Evolutionary conservation across 225 moss, liverwort and hornwort species (phyloP).

Genomic region (Sphagnum tenellum): DNA sequence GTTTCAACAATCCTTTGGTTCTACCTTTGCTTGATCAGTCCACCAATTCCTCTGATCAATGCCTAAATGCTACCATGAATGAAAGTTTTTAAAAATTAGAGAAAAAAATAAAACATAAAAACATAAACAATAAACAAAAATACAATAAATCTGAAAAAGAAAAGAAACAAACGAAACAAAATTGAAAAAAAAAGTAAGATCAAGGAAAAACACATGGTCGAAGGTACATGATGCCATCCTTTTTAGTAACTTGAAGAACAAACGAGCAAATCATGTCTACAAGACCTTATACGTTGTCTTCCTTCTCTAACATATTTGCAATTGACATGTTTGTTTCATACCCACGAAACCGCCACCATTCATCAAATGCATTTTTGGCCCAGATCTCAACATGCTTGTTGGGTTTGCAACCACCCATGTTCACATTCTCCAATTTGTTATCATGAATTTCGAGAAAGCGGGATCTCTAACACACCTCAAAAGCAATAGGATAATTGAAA

Average conservation of each 20-base stretch:
- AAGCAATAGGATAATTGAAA: too few species aligned
- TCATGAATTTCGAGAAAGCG: neutral
- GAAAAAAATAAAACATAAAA: neutral
- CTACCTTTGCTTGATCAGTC: neutral
- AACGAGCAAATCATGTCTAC: neutral
- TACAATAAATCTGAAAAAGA: neutral
- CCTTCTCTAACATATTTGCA: neutral
- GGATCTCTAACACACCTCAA: too few species aligned
- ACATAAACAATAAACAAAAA: neutral
- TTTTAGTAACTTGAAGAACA: neutral
- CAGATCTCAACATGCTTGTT: neutral
- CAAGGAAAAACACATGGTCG: neutral
- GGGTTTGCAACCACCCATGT: neutral
- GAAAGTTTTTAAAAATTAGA: neutral
- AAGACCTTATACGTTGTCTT: neutral
- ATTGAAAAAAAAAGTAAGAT: too few species aligned
- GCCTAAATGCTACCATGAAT: neutral
- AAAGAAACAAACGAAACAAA: too few species aligned
- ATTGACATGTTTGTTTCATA: neutral
- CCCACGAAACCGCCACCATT: neutral
- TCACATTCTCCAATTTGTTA: neutral
- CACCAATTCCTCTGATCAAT: neutral
- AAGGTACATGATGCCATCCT: neutral
- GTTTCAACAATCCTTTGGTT: neutral
- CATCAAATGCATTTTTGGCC: neutral